Evolutionary conservation across 345 rosid genomes (phyloP), one percentile per base, ranked within the genome.

Genomic region (Pelargonium nanum): DNA sequence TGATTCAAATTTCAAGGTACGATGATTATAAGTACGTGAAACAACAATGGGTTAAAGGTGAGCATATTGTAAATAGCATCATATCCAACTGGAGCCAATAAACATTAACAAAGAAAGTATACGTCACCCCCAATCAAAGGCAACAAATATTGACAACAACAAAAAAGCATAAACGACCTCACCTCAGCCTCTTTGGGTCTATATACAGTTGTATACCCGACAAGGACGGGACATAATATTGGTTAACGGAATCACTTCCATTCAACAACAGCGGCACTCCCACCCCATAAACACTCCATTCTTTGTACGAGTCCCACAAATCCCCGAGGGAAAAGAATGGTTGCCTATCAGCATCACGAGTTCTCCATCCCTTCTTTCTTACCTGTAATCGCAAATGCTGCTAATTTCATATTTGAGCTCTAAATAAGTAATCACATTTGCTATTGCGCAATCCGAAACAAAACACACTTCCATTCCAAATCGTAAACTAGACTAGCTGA

Each of bases 161-260:
- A 66, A 32, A 66, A 9, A 58, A 23, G 62, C 23, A 25, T 28
- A 25, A 61, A 61, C 56, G 67, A 21, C 58, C 73, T 81, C 62
- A 84, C 89, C 89, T 75, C 51, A 56, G 55, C 66, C 73, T 68
- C 23, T 10, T 53, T 26, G 79, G 75, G 59, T 75, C 81, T 62
- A 70, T 51, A 56, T 77, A 84, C 72, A 84, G 69, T 60, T 84
- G 90, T 40, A 84, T 80, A 65, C 85, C 90, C 4, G 90, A 84
- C 59, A 84, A 75, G 53, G 74, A 84, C 19, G 90, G 90, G 52
- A 84, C 90, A 62, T 84, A 84, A 59, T 84, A 84, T 68, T 84
- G 90, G 58, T 76, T 71, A 59, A 81, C 77, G 53, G 72, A 50
- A 21, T 81, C 78, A 13, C 66, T 60, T 26, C 77, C 80, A 65